Percentiles rank a stretch among this genome's conserved stretches.
Conservation (phyloP, 2,329 filamentous ascomycete species). For the Fusarium torulosum region DNA sequence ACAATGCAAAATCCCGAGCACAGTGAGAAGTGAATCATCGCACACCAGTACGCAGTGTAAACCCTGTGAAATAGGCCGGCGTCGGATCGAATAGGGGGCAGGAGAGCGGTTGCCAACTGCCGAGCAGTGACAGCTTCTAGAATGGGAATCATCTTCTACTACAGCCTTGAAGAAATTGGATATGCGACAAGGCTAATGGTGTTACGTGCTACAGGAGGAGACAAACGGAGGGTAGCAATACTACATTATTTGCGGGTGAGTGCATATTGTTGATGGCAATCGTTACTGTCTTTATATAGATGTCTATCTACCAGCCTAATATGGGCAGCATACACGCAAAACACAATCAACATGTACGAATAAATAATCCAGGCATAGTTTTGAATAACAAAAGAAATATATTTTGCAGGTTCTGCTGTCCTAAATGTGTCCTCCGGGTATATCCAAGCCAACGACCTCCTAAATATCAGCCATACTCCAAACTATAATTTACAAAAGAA, state of each 20-base stretch:
- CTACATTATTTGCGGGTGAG: background rate
- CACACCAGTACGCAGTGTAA: background rate
- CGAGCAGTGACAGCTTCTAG: background rate
- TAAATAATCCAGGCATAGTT: background rate
- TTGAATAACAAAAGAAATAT: conserved; percentile 14
- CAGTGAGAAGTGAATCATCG: background rate
- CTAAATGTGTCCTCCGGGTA: conserved; percentile 14
- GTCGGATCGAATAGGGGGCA: background rate
- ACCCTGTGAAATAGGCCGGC: background rate
- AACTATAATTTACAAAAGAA: background rate
- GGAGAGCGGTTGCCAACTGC: background rate
- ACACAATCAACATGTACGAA: background rate
- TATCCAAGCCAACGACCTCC: conserved; percentile 15
- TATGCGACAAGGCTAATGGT: background rate
- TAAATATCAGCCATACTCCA: conserved; percentile 5
- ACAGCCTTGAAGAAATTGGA: too few species aligned
- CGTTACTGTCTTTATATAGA: background rate
- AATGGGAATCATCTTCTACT: background rate
- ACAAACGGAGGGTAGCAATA: background rate
- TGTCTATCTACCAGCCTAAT: background rate
- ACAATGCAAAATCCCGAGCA: background rate
- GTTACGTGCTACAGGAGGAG: background rate
- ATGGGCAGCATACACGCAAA: background rate
- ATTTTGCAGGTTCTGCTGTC: conserved; percentile 5
- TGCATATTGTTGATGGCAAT: background rate